phyloP scores from a whole-genome alignment of 2,329 filamentous ascomycete species.

The Byssochlamys sp. region DNA sequence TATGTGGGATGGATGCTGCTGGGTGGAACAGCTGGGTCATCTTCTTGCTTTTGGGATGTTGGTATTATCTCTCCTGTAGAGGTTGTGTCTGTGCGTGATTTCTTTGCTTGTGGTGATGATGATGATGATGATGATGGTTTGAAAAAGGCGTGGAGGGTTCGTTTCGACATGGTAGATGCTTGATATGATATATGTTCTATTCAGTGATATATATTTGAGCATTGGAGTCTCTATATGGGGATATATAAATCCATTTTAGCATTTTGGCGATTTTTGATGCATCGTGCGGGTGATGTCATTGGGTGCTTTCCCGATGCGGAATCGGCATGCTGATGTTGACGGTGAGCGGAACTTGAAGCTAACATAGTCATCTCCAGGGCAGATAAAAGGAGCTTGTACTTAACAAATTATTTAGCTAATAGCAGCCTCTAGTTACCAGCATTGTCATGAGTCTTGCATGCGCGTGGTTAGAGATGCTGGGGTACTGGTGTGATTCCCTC shows the following conservation, averaged over 20 bases:
- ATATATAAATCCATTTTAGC: too few species aligned
- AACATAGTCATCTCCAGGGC: not conserved
- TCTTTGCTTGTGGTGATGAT: not conserved
- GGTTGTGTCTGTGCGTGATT: constrained; percentile 30
- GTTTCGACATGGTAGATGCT: constrained; percentile 35
- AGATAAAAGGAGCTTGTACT: not conserved
- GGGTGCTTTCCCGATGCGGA: not conserved
- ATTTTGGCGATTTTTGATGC: too few species aligned
- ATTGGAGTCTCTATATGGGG: too few species aligned
- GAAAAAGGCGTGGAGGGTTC: constrained; percentile 64
- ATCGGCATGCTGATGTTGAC: not conserved
- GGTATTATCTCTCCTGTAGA: constrained; percentile 18
- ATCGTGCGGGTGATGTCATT: not conserved
- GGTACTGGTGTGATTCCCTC: too few species aligned
- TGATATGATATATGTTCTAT: not conserved
- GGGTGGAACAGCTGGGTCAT: not conserved
- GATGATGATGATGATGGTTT: constrained; percentile 23
- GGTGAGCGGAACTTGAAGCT: not conserved
- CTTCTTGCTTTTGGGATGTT: not conserved
- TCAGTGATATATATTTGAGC: not conserved
- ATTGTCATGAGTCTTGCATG: too few species aligned
- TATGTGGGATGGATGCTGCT: constrained; percentile 42
- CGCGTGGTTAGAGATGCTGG: too few species aligned
- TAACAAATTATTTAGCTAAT: too few species aligned
- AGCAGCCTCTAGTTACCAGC: too few species aligned